These are phyloP conservation scores for Daldinia eschscholtzii DNA, from an alignment of 2,329 filamentous ascomycete species.

Conservation along the genomic window DNA sequence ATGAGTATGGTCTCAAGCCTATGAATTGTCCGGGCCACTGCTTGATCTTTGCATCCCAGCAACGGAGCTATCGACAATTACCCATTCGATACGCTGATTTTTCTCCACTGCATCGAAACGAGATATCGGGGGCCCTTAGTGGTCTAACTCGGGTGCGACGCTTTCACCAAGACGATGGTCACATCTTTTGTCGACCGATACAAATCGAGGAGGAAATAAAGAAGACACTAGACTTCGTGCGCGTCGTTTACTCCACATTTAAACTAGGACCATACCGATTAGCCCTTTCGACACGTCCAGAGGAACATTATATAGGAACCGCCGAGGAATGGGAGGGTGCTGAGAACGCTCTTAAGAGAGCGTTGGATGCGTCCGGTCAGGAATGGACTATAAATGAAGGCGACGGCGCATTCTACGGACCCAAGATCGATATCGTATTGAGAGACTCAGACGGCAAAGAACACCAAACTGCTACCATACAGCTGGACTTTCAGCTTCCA, in stretches of 20 bases:
- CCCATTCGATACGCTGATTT: slow-evolving; percentile 96
- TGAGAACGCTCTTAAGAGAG: slow-evolving; percentile 73
- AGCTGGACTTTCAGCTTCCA: slow-evolving; percentile 90
- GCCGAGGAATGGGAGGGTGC: slow-evolving; percentile 75
- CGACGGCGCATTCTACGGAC: slow-evolving; percentile 91
- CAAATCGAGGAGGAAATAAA: slow-evolving; percentile 73
- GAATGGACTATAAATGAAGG: slow-evolving; percentile 82
- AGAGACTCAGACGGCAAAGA: slow-evolving; percentile 85
- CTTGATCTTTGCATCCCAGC: slow-evolving; percentile 85
- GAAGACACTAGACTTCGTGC: slow-evolving; percentile 60
- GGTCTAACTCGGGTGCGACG: slow-evolving; percentile 92
- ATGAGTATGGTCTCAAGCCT: slow-evolving; percentile 79
- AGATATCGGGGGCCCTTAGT: slow-evolving; percentile 90
- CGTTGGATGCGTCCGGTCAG: slow-evolving; percentile 72
- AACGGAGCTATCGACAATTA: slow-evolving; percentile 88
- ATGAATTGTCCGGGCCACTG: slow-evolving; percentile 99
- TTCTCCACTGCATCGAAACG: slow-evolving; percentile 93
- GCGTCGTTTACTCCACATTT: slow-evolving; percentile 66
- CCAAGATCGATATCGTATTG: slow-evolving; percentile 90
- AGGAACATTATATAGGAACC: slow-evolving; percentile 81
- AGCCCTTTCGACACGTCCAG: slow-evolving; percentile 82
- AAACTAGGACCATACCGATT: slow-evolving; percentile 80
- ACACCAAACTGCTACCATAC: slow-evolving; percentile 89
- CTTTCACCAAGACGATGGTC: slow-evolving; percentile 96
- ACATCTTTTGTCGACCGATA: slow-evolving; percentile 85